A percentile compares a stretch with the other conserved stretches of the same genome.
phyloP scores from a whole-genome alignment of 2,329 filamentous ascomycete species.

The Trichoderma brevicompactum region DNA sequence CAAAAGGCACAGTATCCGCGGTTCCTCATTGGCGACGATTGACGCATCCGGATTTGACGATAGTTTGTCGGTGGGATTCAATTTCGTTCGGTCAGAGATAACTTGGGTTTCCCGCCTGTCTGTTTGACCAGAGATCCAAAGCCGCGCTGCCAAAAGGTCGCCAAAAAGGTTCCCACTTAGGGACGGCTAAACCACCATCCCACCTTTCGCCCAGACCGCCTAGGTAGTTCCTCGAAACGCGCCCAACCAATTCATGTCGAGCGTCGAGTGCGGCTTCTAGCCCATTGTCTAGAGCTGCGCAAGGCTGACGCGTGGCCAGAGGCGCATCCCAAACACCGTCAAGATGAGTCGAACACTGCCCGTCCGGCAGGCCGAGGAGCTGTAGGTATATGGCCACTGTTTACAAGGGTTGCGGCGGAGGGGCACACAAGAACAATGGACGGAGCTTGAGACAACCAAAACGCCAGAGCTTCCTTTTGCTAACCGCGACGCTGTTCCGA shows the following conservation, averaged over 20 bases:
- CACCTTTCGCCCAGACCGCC: conserved; percentile 28
- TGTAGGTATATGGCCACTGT: conserved; percentile 60
- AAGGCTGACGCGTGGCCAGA: conserved; percentile 30
- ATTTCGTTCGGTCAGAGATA: background rate
- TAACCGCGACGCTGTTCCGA: conserved; percentile 26
- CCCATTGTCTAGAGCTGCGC: conserved; percentile 29
- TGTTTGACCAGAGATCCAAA: background rate
- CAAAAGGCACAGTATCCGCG: conserved; percentile 2
- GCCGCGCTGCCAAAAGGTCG: conserved; percentile 3
- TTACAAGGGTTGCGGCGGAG: conserved; percentile 18
- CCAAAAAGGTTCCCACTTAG: conserved; percentile 14
- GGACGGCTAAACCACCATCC: conserved; percentile 26
- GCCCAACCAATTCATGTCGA: conserved; percentile 30
- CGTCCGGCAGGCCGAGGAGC: conserved; percentile 81
- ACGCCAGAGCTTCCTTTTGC: conserved; percentile 15
- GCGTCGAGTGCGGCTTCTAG: conserved; percentile 29
- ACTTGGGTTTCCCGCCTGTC: background rate
- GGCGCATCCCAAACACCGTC: conserved; percentile 30
- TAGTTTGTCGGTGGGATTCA: background rate
- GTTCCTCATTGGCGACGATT: conserved; percentile 16
- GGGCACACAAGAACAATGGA: conserved; percentile 9
- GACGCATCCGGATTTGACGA: background rate
- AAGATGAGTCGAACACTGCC: conserved; percentile 77
- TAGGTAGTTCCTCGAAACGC: conserved; percentile 24
- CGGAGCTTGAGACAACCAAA: background rate